Evolutionary conservation across 768 basidiomycete species (phyloP), one percentile per base, ranked within the genome.

Genomic region (Mrakia gelida): DNA sequence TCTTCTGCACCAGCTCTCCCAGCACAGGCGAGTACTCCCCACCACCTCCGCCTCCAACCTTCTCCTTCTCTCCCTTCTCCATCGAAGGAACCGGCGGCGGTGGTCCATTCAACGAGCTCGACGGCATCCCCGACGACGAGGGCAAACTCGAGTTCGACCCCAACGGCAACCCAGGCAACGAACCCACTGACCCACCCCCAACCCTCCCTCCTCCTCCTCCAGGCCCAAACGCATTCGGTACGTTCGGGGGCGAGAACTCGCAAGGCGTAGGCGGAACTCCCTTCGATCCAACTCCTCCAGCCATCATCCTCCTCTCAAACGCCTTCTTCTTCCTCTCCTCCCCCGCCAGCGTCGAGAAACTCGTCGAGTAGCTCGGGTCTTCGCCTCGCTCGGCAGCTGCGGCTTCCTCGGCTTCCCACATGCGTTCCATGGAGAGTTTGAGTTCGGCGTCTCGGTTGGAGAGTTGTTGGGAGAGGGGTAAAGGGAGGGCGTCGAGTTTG

Each of bases 401-500:
- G 43, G 13, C 41, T 21, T 41, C 34, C 26, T 70, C 67, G 26
- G 45, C 34, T 23, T 52, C 54, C 73, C 73, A 56, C 52, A 30
- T 30, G 3, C 73, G 52, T 28, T 73, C 30, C 56, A 73, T 28
- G 21, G 49, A 34, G 30, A 45, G 34, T 73, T 30, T 34, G 54
- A 56, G 13, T 32, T 73, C 73, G 16, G 54, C 52, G 41, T 73
- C 73, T 16, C 45, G 28, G 34, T 52, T 32, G 73, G 56, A n/a
- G 28, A 73, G 52, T n/a, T 56, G 61, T 16, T 73, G 73, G 16
- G 54, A 43, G 15, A 73, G 21, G 21, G 73, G 73, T 8, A 73
- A n/a, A 28, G 54, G 73, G 52, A 54, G 61, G 18, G 26, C 61
- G 30, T 73, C 56, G 73, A 73, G 73, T 73, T 70, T 70, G 67